Evolutionary conservation across 2,329 filamentous ascomycete species (phyloP).

Genomic region (Penicillium sp.): DNA sequence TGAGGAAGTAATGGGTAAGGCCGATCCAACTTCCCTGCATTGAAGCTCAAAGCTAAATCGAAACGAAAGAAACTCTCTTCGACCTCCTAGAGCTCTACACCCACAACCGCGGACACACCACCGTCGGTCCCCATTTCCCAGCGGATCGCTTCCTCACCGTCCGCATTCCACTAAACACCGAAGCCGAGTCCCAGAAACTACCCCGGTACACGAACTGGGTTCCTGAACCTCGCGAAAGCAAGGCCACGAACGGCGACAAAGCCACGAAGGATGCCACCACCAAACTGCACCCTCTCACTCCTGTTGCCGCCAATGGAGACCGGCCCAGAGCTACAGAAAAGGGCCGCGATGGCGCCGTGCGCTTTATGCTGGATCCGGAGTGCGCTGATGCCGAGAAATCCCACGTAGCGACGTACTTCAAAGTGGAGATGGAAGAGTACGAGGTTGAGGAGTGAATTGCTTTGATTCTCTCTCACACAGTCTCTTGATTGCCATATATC

Average conservation of each 20-base stretch:
- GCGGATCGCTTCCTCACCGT: slow-evolving; percentile 74
- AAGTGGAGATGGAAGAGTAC: slow-evolving; percentile 64
- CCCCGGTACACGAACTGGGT: no score
- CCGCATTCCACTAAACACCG: slow-evolving; percentile 76
- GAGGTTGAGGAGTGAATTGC: slow-evolving; percentile 25
- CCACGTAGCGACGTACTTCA: slow-evolving; percentile 59
- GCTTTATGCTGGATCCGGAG: slow-evolving; percentile 79
- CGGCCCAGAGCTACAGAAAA: slow-evolving; percentile 38
- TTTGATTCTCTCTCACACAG: no score
- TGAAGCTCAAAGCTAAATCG: no score
- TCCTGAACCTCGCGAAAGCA: no score
- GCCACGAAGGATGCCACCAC: no score
- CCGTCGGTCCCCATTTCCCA: slow-evolving; percentile 62
- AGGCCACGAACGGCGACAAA: no score
- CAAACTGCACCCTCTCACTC: no score
- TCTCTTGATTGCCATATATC: no score
- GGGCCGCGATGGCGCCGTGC: slow-evolving; percentile 62
- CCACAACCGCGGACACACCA: slow-evolving; percentile 65
- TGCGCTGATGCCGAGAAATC: slow-evolving; percentile 63
- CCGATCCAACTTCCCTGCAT: no score
- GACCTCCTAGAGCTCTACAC: slow-evolving; percentile 90
- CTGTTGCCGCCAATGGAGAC: slow-evolving; percentile 39
- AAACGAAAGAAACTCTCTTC: slow-evolving; percentile 62
- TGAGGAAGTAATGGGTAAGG: slow-evolving; percentile 42
- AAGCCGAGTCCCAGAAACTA: no score